These are phyloP conservation scores for Acrasis kona DNA, from an alignment of 78 protist genomes.

Conservation along the genomic window DNA sequence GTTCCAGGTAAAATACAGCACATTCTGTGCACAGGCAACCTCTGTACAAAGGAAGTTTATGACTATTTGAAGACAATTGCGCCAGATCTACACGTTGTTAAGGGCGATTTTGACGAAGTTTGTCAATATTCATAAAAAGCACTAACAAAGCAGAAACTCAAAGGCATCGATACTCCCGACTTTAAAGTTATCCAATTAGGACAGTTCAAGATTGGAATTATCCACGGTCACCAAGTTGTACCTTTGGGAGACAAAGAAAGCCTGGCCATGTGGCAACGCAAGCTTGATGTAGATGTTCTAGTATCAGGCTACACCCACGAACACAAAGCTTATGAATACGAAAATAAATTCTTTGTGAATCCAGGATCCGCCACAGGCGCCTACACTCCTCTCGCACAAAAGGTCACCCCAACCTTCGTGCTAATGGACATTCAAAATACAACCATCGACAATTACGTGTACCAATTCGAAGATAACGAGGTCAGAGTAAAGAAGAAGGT, in stretches of 20 bases:
- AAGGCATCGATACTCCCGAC: constrained; percentile 44
- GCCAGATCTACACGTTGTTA: constrained; percentile 79
- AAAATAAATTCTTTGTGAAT: constrained; percentile 84
- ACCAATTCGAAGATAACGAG: constrained; percentile 41
- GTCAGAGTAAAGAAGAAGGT: constrained; percentile 55
- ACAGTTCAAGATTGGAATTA: constrained; percentile 86
- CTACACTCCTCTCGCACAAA: constrained; percentile 49
- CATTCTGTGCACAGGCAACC: constrained; percentile 95
- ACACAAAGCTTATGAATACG: constrained; percentile 40
- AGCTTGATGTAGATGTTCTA: constrained; percentile 92
- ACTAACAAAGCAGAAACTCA: too few species aligned
- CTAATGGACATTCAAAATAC: constrained; percentile 88
- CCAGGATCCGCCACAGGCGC: constrained; percentile 99
- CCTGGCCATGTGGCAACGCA: constrained; percentile 80
- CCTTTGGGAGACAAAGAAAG: constrained; percentile 73
- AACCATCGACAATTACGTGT: constrained; percentile 42
- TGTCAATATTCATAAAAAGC: too few species aligned
- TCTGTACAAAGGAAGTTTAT: constrained; percentile 58
- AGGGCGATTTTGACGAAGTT: constrained; percentile 94
- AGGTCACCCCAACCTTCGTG: constrained; percentile 80
- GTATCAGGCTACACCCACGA: constrained; percentile 90
- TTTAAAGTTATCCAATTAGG: constrained; percentile 77
- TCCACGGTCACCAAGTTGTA: constrained; percentile 96
- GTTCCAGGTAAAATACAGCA: constrained; percentile 92
- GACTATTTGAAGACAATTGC: constrained; percentile 84